phyloP scores from a whole-genome alignment of 495 filamentous ascomycete species.

The Xanthoparmelia taractica region DNA sequence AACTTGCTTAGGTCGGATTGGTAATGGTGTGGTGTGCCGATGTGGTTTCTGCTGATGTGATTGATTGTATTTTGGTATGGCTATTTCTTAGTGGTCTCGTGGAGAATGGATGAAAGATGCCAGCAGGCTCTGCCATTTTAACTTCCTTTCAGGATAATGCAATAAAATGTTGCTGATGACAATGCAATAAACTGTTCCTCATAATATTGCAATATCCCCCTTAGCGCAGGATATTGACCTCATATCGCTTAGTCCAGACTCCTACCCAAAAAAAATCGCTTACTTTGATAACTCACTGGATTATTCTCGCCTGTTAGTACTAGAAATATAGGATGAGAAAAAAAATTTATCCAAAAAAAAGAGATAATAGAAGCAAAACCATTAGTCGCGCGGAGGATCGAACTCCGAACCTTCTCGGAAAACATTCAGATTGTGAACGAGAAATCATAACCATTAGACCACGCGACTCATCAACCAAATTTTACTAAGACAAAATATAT shows the following conservation, averaged over 20 bases:
- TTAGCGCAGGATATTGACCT: too few relatives aligned
- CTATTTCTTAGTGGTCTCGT: background rate
- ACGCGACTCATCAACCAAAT: constrained; percentile 26
- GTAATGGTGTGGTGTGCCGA: background rate
- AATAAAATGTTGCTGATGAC: too few relatives aligned
- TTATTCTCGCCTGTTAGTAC: too few relatives aligned
- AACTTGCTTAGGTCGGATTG: background rate
- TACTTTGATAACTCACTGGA: background rate
- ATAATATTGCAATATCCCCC: too few relatives aligned
- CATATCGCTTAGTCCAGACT: background rate
- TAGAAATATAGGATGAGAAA: background rate
- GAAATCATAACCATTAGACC: constrained; percentile 47
- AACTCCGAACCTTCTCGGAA: constrained; percentile 44
- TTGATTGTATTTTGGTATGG: background rate
- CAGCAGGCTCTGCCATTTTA: background rate
- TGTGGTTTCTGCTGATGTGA: background rate
- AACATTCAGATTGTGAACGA: constrained; percentile 38
- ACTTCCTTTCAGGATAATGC: background rate
- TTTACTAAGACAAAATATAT: background rate
- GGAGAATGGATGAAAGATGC: background rate
- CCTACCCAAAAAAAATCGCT: background rate
- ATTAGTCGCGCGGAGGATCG: constrained; percentile 42
- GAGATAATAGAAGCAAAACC: background rate
- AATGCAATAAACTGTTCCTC: too few relatives aligned
- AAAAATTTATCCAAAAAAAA: background rate